A percentile compares a stretch with the other conserved stretches of the same genome.
phyloP scores from a whole-genome alignment of 768 basidiomycete species.

The Tulasnella sp. region DNA sequence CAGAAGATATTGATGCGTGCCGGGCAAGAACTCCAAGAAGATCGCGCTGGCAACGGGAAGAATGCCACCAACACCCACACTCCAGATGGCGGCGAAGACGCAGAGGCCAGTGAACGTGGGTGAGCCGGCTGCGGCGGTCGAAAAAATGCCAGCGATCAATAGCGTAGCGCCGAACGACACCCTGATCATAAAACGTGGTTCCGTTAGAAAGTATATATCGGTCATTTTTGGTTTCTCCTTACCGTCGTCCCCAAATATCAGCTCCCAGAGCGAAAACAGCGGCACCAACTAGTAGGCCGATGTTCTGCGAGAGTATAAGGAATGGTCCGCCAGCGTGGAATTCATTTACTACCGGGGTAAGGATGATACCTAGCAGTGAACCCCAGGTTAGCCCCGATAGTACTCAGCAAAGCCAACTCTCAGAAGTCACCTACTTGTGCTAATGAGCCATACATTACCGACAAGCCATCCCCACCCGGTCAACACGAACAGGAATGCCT shows the following conservation, averaged over 20 bases:
- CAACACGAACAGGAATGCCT: constrained; percentile 45
- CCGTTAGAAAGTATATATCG: neutral
- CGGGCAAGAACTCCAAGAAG: constrained; percentile 67
- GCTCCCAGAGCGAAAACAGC: constrained; percentile 59
- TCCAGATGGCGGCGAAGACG: constrained; percentile 41
- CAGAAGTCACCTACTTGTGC: constrained; percentile 26
- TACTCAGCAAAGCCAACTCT: constrained; percentile 33
- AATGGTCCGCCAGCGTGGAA: constrained; percentile 54
- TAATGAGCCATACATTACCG: constrained; percentile 66
- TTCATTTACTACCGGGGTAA: constrained; percentile 48
- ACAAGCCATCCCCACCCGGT: constrained; percentile 71
- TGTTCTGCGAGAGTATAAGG: constrained; percentile 60
- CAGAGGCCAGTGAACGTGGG: constrained; percentile 47
- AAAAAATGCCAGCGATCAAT: constrained; percentile 58
- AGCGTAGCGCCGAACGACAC: constrained; percentile 66
- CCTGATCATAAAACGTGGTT: constrained; percentile 30
- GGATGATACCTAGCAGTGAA: constrained; percentile 41
- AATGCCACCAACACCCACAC: constrained; percentile 66
- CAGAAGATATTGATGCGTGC: constrained; percentile 65
- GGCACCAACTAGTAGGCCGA: constrained; percentile 60
- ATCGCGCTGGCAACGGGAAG: constrained; percentile 69
- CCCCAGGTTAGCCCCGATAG: constrained; percentile 45
- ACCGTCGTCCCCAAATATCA: constrained; percentile 67
- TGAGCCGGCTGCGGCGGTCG: constrained; percentile 53
- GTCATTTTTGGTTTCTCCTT: no score